Percentiles rank a stretch among this genome's conserved stretches.
Evolutionary conservation across 2,329 filamentous ascomycete genomes (phyloP).

Genomic region (Cladosporium austrohemisphaericum): DNA sequence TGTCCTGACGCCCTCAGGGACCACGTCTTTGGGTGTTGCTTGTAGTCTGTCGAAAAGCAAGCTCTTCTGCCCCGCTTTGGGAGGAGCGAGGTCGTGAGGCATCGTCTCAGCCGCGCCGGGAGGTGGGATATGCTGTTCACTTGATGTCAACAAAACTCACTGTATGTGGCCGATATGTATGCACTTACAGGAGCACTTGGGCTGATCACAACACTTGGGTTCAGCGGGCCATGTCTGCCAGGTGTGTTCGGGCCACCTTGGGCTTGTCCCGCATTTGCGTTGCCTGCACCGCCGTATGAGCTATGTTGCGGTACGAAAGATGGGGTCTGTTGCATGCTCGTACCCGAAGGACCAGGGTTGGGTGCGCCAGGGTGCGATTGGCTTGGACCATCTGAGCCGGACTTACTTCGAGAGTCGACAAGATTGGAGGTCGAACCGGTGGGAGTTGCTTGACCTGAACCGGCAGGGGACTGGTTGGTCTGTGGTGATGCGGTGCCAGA

Average conservation of each 20-base stretch:
- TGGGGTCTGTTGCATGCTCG: slow-evolving; percentile 12
- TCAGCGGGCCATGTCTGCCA: slow-evolving; percentile 27
- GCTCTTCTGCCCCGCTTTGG: slow-evolving; percentile 86
- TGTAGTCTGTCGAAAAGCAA: slow-evolving; percentile 84
- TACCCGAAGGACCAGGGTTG: slow-evolving; percentile 24
- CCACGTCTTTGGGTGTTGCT: slow-evolving; percentile 83
- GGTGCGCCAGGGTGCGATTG: slow-evolving; percentile 46
- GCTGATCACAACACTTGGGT: slow-evolving; percentile 86
- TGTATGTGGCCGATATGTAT: slow-evolving; percentile 8
- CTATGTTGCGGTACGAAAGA: slow-evolving; percentile 11
- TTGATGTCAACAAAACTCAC: neutral
- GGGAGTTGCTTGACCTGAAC: slow-evolving; percentile 67
- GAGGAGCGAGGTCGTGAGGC: slow-evolving; percentile 93
- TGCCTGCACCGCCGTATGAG: slow-evolving; percentile 17
- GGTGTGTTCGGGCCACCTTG: slow-evolving; percentile 24
- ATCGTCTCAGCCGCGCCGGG: slow-evolving; percentile 95
- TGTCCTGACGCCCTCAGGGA: slow-evolving; percentile 89
- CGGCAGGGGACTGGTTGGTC: slow-evolving; percentile 55
- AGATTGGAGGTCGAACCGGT: slow-evolving; percentile 86
- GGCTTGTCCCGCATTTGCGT: slow-evolving; percentile 24
- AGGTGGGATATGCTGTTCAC: slow-evolving; percentile 74
- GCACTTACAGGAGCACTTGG: slow-evolving; percentile 80
- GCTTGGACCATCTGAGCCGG: slow-evolving; percentile 35
- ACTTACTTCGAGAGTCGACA: slow-evolving; percentile 81
- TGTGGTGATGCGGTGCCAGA: slow-evolving; percentile 76